Percentiles rank a stretch among this genome's conserved stretches.
Evolutionary conservation across 306 rosid genomes (phyloP).

Genomic region (Nissolia schottii): DNA sequence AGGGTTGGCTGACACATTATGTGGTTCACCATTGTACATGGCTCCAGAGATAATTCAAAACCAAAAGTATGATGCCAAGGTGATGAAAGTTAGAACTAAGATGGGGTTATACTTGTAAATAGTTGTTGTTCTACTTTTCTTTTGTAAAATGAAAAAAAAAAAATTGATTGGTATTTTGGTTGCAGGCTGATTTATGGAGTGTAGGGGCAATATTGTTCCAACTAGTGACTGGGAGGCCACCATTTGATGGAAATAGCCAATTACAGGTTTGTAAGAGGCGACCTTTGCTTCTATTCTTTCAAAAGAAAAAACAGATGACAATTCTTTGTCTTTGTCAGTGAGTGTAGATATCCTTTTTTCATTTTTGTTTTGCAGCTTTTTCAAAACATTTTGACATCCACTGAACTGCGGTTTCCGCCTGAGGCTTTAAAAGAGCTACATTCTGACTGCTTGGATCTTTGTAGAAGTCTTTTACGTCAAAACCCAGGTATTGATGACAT

Average conservation of each 20-base stretch:
- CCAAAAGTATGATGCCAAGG: constrained; percentile 87
- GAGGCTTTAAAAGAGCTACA: constrained; percentile 61
- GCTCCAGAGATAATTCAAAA: constrained; percentile 89
- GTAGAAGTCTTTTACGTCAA: constrained; percentile 82
- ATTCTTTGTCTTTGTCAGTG: not conserved
- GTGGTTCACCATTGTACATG: constrained; percentile 98
- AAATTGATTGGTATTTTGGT: not conserved
- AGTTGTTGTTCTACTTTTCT: not conserved
- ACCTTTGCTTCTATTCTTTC: not conserved
- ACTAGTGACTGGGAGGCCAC: constrained; percentile 85
- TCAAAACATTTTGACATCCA: constrained; percentile 69
- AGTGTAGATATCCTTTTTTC: not conserved
- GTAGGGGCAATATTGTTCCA: constrained; percentile 95
- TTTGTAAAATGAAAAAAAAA: not conserved
- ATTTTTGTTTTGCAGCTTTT: constrained; percentile 66
- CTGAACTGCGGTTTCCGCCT: constrained; percentile 66
- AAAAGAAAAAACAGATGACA: not conserved
- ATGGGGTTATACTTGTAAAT: not conserved
- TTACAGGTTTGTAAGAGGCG: constrained; percentile 55
- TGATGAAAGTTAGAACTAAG: constrained; percentile 31
- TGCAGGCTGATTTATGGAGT: constrained; percentile 99
- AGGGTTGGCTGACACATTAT: constrained; percentile 77
- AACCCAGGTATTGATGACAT: constrained; percentile 61
- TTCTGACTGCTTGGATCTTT: constrained; percentile 83
- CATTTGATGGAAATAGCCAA: constrained; percentile 76